Conservation (phyloP, 208 protist species). For the Trypanosoma rangeli region DNA sequence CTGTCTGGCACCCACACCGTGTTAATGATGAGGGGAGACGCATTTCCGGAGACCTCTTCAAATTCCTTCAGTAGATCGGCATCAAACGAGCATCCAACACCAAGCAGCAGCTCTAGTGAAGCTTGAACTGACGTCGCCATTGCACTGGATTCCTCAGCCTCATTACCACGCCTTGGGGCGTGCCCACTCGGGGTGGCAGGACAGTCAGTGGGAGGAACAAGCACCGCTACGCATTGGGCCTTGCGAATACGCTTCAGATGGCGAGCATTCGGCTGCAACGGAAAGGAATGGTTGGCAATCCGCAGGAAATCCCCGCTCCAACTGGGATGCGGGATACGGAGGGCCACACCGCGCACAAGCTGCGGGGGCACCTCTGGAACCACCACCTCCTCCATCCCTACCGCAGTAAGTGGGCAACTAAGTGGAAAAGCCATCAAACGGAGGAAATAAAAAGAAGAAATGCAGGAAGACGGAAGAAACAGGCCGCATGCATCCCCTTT, state of each 20-base stretch:
- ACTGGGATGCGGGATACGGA: slow-evolving; percentile 38
- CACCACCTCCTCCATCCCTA: slow-evolving; percentile 56
- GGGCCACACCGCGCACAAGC: slow-evolving; percentile 43
- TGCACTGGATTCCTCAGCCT: not conserved
- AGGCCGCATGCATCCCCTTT: no score
- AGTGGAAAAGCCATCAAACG: no score
- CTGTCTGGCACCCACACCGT: slow-evolving; percentile 48
- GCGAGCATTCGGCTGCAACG: slow-evolving; percentile 30
- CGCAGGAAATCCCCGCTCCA: slow-evolving; percentile 48
- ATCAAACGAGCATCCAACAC: slow-evolving; percentile 12
- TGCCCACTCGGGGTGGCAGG: not conserved
- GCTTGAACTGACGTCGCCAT: not conserved
- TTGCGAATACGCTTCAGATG: slow-evolving; percentile 83
- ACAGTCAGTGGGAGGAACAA: not conserved
- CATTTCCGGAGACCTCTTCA: slow-evolving; percentile 6
- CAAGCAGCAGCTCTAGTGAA: slow-evolving; percentile 20
- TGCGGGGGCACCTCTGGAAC: slow-evolving; percentile 39
- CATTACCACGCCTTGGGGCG: not conserved
- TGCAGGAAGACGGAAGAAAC: slow-evolving; percentile 2
- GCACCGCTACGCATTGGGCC: not conserved
- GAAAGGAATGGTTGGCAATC: slow-evolving; percentile 57
- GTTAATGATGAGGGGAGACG: slow-evolving; percentile 14
- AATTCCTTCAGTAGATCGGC: slow-evolving; percentile 7
- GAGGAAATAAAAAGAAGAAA: slow-evolving; percentile 13
- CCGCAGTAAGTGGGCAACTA: no score